phyloP scores from a whole-genome alignment of 768 basidiomycete species.

The Mycena rebaudengoi region DNA sequence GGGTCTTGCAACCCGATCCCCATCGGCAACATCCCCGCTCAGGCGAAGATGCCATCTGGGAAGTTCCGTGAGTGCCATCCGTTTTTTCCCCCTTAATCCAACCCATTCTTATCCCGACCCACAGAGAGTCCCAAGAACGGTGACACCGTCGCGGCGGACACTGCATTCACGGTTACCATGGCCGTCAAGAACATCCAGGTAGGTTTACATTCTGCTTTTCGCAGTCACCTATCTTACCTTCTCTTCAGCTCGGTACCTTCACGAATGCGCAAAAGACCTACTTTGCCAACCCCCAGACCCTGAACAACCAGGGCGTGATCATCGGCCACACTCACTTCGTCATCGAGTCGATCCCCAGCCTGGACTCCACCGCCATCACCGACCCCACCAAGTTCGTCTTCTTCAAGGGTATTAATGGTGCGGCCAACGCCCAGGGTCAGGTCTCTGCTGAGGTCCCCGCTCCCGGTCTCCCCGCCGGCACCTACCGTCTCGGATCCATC shows the following conservation, averaged over 20 bases:
- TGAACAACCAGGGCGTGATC: constrained; percentile 52
- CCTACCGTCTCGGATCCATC: constrained; percentile 53
- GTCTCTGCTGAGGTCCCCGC: constrained; percentile 46
- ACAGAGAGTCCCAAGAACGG: constrained; percentile 44
- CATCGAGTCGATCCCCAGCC: constrained; percentile 52
- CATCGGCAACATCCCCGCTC: constrained; percentile 57
- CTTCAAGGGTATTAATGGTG: constrained; percentile 67
- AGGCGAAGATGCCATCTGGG: constrained; percentile 53
- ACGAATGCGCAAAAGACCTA: constrained; percentile 59
- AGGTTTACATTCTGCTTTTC: too few species aligned
- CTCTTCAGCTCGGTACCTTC: constrained; percentile 63
- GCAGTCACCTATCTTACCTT: too few species aligned
- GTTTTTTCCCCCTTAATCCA: too few species aligned
- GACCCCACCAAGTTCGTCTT: constrained; percentile 65
- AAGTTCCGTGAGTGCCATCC: constrained; percentile 46
- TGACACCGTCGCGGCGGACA: constrained; percentile 47
- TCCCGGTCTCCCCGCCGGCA: constrained; percentile 33
- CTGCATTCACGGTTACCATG: constrained; percentile 54
- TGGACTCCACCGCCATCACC: constrained; percentile 52
- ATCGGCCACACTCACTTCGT: constrained; percentile 67
- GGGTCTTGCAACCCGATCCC: constrained; percentile 64
- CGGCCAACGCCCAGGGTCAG: not conserved
- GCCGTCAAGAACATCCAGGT: constrained; percentile 46
- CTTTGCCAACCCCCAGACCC: constrained; percentile 59
- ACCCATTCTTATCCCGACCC: too few species aligned